Percentiles rank a stretch among this genome's conserved stretches.
phyloP scores from a whole-genome alignment of 345 rosid genomes.

The Passiflora organensis region DNA sequence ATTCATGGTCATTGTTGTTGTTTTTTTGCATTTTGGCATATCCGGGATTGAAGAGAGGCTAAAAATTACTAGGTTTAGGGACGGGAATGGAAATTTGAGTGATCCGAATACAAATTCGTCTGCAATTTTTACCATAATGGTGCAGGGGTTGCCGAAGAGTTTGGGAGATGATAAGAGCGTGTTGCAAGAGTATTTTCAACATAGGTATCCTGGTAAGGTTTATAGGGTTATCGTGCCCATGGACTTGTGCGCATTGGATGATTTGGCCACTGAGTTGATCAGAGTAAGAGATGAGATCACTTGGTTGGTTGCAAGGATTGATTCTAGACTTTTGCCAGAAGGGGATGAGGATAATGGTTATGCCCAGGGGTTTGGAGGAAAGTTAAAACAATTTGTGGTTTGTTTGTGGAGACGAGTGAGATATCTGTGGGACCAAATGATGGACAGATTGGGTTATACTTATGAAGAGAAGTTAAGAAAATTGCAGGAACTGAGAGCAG shows the following conservation, averaged over 20 bases:
- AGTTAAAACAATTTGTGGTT: slow-evolving; percentile 20
- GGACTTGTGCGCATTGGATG: slow-evolving; percentile 96
- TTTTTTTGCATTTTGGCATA: slow-evolving; percentile 65
- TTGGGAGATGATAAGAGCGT: slow-evolving; percentile 59
- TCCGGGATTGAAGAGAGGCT: slow-evolving; percentile 58
- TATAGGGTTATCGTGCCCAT: slow-evolving; percentile 74
- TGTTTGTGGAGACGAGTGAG: slow-evolving; percentile 38
- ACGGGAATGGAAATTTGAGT: slow-evolving; percentile 85
- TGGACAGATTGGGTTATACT: slow-evolving; percentile 52
- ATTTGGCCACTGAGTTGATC: slow-evolving; percentile 74
- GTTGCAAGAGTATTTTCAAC: slow-evolving; percentile 64
- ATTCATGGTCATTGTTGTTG: slow-evolving; percentile 56
- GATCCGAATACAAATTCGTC: slow-evolving; percentile 56
- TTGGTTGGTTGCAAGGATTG: slow-evolving; percentile 83
- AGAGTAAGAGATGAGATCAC: slow-evolving; percentile 80
- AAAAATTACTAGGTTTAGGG: slow-evolving; percentile 84
- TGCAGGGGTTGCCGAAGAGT: slow-evolving; percentile 85
- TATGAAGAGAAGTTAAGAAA: slow-evolving; percentile 64
- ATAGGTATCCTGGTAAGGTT: slow-evolving; percentile 79
- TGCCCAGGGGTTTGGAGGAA: slow-evolving; percentile 19
- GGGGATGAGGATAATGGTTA: slow-evolving; percentile 32
- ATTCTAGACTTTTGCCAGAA: slow-evolving; percentile 61
- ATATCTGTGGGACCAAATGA: slow-evolving; percentile 35
- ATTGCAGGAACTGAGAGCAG: slow-evolving; percentile 72
- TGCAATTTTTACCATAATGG: slow-evolving; percentile 80